These are phyloP conservation scores for Irpex lacteus DNA, from an alignment of 1,284 basidiomycete species.

Conservation along the genomic window DNA sequence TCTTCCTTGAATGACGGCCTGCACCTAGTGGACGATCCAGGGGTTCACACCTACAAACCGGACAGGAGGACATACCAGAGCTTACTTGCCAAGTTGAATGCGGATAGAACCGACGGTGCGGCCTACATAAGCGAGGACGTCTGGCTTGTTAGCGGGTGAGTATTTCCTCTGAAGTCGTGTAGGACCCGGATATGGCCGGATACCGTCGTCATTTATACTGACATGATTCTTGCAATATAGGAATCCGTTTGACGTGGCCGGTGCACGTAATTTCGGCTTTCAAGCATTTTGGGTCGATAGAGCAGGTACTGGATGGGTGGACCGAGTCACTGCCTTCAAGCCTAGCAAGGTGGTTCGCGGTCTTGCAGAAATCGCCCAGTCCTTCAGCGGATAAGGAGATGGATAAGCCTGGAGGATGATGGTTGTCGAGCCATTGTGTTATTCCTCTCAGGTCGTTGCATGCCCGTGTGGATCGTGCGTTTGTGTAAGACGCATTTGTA, in stretches of 20 bases:
- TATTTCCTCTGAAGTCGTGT: constrained; percentile 1
- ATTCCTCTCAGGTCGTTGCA: too few species aligned
- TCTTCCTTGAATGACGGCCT: constrained; percentile 11
- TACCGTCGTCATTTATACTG: background rate
- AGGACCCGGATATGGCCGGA: background rate
- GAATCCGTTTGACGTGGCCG: constrained; percentile 35
- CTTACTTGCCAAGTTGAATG: constrained; percentile 21
- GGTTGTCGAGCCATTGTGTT: too few species aligned
- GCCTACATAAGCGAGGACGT: constrained; percentile 16
- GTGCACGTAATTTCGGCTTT: constrained; percentile 27
- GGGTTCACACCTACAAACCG: constrained; percentile 27
- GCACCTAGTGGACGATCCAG: constrained; percentile 20
- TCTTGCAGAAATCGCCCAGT: constrained; percentile 19
- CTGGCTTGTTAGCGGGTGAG: constrained; percentile 34
- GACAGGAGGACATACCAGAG: constrained; percentile 25
- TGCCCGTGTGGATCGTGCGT: too few species aligned
- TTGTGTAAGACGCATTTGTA: too few species aligned
- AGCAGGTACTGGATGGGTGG: constrained; percentile 27
- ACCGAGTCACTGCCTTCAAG: constrained; percentile 14
- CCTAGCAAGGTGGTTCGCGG: constrained; percentile 21
- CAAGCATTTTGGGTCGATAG: constrained; percentile 33
- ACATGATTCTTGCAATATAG: constrained; percentile 14
- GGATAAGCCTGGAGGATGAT: background rate
- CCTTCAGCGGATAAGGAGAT: background rate
- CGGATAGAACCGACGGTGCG: background rate